phyloP scores from a whole-genome alignment of 768 basidiomycete genomes.

The Podaxis mareebaensis region DNA sequence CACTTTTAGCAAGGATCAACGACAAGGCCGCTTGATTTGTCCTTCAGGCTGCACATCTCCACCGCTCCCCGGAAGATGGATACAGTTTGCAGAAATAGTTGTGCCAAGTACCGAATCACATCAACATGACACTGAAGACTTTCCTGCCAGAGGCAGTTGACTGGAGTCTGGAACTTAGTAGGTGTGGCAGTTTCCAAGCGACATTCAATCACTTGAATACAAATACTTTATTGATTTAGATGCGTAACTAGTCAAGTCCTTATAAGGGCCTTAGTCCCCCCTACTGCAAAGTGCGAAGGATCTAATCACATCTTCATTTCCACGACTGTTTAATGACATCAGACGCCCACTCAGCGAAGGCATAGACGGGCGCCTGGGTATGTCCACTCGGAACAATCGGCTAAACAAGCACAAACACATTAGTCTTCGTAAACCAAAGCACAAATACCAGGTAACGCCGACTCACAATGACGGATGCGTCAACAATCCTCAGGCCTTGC shows the following conservation, averaged over 20 bases:
- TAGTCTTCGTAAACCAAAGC: not conserved
- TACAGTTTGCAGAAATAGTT: constrained; percentile 21
- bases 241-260: constrained; percentile 17
- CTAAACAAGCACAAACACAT: not conserved
- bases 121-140: constrained; percentile 14
- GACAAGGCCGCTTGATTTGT: no score
- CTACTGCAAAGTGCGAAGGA: no score
- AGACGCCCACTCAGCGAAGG: constrained; percentile 11
- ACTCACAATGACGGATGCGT: constrained; percentile 10
- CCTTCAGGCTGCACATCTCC: no score
- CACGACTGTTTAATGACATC: not conserved
- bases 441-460: not conserved
- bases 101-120: constrained; percentile 15
- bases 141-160: constrained; percentile 26
- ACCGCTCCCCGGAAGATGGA: constrained; percentile 25
- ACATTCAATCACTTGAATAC: not conserved
- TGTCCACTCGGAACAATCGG: constrained; percentile 14
- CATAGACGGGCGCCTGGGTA: constrained; percentile 4
- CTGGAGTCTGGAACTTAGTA: constrained; percentile 27
- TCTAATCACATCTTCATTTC: not conserved
- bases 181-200: constrained; percentile 28
- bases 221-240: no score
- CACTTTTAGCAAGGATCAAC: no score
- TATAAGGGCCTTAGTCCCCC: no score
- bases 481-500: constrained; percentile 10